phyloP scores from a whole-genome alignment of 108 stramenopile species.

The Schizochytrium sp. region DNA sequence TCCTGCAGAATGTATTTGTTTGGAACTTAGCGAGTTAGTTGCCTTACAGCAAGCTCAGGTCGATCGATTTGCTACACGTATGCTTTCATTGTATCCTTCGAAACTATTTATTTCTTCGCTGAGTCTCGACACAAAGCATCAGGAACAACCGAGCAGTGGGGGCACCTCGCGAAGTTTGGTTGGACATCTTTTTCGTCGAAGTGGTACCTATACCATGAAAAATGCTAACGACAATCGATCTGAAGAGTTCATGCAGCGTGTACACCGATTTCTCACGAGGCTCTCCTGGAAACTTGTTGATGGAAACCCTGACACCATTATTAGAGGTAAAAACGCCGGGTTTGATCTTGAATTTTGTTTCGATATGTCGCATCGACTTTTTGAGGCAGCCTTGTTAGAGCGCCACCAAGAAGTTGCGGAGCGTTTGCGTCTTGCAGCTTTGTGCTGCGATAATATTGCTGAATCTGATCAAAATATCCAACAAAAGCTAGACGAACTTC shows the following conservation, averaged over 20 bases:
- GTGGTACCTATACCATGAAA: not conserved
- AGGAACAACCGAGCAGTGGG: not conserved
- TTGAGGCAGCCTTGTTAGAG: slow-evolving; percentile 21
- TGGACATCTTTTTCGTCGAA: slow-evolving; percentile 1
- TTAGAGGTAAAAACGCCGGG: not conserved
- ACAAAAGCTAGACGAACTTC: not conserved
- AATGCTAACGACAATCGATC: not conserved
- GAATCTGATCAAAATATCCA: not conserved
- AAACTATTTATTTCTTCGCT: not conserved
- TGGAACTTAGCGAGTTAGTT: not conserved
- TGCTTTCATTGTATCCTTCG: not conserved
- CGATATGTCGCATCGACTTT: slow-evolving; percentile 37
- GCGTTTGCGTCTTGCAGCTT: not conserved
- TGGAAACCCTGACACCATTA: not conserved
- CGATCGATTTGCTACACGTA: not conserved
- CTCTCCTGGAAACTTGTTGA: slow-evolving; percentile 4
- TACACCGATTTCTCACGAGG: not conserved
- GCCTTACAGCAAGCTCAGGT: slow-evolving; percentile 39
- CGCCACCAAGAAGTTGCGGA: not conserved
- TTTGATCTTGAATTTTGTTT: not conserved
- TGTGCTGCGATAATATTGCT: not conserved
- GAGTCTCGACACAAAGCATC: not conserved
- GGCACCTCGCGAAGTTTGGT: not conserved
- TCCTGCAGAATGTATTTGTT: not conserved
- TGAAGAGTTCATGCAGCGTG: not conserved